These are phyloP conservation scores for Coemansia sp. DNA, from an alignment of 192 early-diverging fungal species.

Conservation along the genomic window DNA sequence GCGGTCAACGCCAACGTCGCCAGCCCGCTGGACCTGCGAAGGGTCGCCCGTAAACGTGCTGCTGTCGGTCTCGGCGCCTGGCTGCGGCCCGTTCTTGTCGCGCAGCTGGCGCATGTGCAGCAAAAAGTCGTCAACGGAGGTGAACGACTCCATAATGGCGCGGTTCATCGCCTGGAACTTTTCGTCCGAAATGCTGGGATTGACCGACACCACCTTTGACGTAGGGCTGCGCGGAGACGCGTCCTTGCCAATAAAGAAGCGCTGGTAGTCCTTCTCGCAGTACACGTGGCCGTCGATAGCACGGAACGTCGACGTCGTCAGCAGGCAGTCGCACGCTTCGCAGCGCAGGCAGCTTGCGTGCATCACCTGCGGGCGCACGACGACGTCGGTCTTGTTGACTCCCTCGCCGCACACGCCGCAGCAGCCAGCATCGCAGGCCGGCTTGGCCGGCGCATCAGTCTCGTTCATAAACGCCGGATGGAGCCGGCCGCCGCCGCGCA, in stretches of 20 bases:
- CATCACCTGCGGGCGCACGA: slow-evolving; percentile 50
- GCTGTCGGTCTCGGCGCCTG: neutral
- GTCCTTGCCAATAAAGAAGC: slow-evolving; percentile 20
- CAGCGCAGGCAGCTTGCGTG: slow-evolving; percentile 52
- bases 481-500: slow-evolving; percentile 34
- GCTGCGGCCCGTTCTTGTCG: slow-evolving; percentile 15
- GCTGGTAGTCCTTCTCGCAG: slow-evolving; percentile 47
- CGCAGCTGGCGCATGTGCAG: slow-evolving; percentile 51
- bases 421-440: slow-evolving; percentile 34
- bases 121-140: slow-evolving; percentile 53
- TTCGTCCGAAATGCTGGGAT: slow-evolving; percentile 39
- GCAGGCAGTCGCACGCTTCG: slow-evolving; percentile 49
- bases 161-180: slow-evolving; percentile 45
- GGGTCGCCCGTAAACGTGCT: slow-evolving; percentile 25
- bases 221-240: neutral
- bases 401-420: slow-evolving; percentile 50
- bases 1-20: slow-evolving; percentile 44
- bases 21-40: slow-evolving; percentile 34
- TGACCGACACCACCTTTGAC: slow-evolving; percentile 22
- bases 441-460: neutral
- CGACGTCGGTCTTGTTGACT: slow-evolving; percentile 35
- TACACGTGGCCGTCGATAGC: slow-evolving; percentile 51
- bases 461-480: slow-evolving; percentile 16
- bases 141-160: slow-evolving; percentile 54
- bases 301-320: slow-evolving; percentile 51